Conservation (phyloP, 2,329 filamentous ascomycete genomes). For the Pyrenochaeta sp. region DNA sequence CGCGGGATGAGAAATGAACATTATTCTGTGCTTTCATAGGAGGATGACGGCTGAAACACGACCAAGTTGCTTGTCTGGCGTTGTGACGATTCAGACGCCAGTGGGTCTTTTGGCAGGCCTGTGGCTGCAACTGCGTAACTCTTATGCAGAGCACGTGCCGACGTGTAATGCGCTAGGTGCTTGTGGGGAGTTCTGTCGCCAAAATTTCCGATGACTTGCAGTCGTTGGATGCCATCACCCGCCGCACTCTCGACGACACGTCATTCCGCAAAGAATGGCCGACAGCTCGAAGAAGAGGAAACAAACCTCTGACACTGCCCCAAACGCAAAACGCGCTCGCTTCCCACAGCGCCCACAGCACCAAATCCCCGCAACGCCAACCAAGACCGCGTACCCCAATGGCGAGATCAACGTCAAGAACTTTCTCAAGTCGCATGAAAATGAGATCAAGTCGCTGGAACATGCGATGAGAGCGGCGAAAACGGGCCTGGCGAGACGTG, state of each 20-base stretch:
- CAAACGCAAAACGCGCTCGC: constrained; percentile 34
- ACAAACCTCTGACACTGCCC: constrained; percentile 19
- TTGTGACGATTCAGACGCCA: constrained; percentile 11
- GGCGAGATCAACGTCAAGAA: constrained; percentile 86
- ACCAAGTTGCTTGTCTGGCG: constrained; percentile 8
- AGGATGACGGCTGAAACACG: constrained; percentile 20
- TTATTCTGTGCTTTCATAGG: constrained; percentile 17
- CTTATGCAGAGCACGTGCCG: constrained; percentile 15
- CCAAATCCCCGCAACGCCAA: constrained; percentile 40
- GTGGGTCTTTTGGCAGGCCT: constrained; percentile 7
- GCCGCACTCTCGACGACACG: constrained; percentile 7
- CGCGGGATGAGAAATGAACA: constrained; percentile 23
- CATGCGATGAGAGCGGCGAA: constrained; percentile 81
- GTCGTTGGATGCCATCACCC: constrained; percentile 23
- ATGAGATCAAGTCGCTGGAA: constrained; percentile 87
- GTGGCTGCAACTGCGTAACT: neutral
- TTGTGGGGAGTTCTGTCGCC: constrained; percentile 14
- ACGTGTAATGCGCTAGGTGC: constrained; percentile 15
- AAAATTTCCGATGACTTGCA: constrained; percentile 10
- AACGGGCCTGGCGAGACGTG: constrained; percentile 69
- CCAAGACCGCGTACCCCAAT: constrained; percentile 64
- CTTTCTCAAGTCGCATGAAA: constrained; percentile 86
- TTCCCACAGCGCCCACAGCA: constrained; percentile 37
- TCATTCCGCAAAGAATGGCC: constrained; percentile 15
- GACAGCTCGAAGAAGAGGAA: constrained; percentile 37